These are phyloP conservation scores for Fragaria vesca DNA, from an alignment of 306 rosid genomes.

Conservation along the genomic window DNA sequence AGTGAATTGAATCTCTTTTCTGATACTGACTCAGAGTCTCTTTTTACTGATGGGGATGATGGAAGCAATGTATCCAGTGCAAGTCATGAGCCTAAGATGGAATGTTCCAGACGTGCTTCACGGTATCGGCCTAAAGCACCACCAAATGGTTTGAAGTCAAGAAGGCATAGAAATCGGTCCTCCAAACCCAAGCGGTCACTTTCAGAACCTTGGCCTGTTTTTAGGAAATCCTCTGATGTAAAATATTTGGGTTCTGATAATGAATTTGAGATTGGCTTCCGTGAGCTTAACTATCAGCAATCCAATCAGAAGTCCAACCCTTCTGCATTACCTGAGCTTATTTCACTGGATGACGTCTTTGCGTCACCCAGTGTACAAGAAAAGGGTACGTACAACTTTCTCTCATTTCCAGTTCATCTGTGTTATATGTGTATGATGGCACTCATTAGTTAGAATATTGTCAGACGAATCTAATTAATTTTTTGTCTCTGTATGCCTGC, in stretches of 20 bases:
- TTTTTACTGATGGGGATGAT: constrained; percentile 55
- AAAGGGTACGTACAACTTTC: constrained; percentile 24
- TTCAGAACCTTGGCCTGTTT: constrained; percentile 38
- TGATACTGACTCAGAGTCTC: constrained; percentile 70
- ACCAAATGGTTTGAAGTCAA: constrained; percentile 26
- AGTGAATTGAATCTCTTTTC: constrained; percentile 52
- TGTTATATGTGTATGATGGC: constrained; percentile 25
- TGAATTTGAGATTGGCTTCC: constrained; percentile 23
- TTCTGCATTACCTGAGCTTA: constrained; percentile 45
- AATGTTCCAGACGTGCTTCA: constrained; percentile 26
- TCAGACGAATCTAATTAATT: constrained; percentile 15
- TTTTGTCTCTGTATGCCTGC: background rate
- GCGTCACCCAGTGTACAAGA: constrained; percentile 28
- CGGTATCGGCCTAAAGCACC: constrained; percentile 25
- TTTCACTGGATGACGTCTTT: constrained; percentile 41
- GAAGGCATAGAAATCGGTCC: constrained; percentile 26
- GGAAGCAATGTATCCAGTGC: constrained; percentile 31
- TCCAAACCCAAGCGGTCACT: constrained; percentile 30
- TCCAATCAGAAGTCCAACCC: constrained; percentile 28
- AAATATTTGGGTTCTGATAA: constrained; percentile 27
- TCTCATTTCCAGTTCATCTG: constrained; percentile 27
- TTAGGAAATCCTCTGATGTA: constrained; percentile 26
- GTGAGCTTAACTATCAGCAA: constrained; percentile 37
- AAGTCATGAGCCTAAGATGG: constrained; percentile 28
- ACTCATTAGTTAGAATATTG: constrained; percentile 25